phyloP scores from a whole-genome alignment of 148 eudicot species.

The Selenicereus undatus region DNA sequence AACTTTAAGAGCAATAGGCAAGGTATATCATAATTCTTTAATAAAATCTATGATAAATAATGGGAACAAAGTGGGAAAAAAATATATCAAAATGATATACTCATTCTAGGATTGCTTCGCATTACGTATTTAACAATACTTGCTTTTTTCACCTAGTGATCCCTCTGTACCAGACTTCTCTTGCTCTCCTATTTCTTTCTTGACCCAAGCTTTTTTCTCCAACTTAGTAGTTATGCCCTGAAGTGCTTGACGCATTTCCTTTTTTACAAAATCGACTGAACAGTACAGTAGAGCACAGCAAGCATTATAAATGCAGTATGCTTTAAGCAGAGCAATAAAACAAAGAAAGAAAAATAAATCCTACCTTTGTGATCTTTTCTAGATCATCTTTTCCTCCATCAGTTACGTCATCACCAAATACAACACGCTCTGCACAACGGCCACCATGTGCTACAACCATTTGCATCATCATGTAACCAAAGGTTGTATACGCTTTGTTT shows the following conservation, averaged over 20 bases:
- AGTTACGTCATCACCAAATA: conserved; percentile 81
- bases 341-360: background rate
- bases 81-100: no score
- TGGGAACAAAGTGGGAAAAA: no score
- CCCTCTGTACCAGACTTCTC: no score
- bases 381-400: conserved; percentile 91
- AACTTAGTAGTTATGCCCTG: background rate
- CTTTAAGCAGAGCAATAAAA: background rate
- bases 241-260: background rate
- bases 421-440: conserved; percentile 81
- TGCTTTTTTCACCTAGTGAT: no score
- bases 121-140: no score
- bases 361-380: conserved; percentile 76
- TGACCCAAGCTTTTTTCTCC: background rate
- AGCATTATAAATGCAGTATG: background rate
- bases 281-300: background rate
- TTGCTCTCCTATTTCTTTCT: background rate
- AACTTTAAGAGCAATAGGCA: no score
- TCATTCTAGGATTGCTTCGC: no score
- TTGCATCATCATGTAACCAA: conserved; percentile 97
- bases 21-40: no score
- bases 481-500: conserved; percentile 75
- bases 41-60: no score
- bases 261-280: background rate
- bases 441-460: conserved; percentile 98